Evolutionary conservation across 495 filamentous ascomycete species (phyloP), one percentile per base, ranked within the genome.

Genomic region (Rostrohypoxylon terebratum): DNA sequence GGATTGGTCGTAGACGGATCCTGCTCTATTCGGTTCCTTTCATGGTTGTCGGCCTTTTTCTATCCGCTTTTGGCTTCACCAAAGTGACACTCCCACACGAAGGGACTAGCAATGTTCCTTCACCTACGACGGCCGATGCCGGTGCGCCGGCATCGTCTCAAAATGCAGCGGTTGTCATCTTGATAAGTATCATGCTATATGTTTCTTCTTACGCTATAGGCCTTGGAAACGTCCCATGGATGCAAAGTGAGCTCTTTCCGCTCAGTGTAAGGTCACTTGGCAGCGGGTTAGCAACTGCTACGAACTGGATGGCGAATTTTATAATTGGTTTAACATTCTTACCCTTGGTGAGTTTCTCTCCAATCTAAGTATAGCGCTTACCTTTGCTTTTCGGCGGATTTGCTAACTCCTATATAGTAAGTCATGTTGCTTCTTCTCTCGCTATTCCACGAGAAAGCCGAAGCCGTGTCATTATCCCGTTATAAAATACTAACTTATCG

Each of bases 141-240:
- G 5, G 23, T 9, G 58, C 69, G 5, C 50, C 73, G 3, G 47
- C 72, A 2, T 44, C 78, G 3, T 71, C 73, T 36, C 78, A 75
- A 14, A 76, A 78, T 38, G 81, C 86, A 13, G 82, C 86, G 0
- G 34, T 88, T 38, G 66, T 88, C 16, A 90, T 98, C 61, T 80
- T 96, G 28, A 68, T 87, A 21, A 90, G 89, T 67, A 87, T 97
- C 75, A 90, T 92, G 72, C 58, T 93, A n/a, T 98, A 95, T 77
- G 93, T 95, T 0, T 90, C 91, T 58, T 88, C 89, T 0, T 98
- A 96, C 75, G 94, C 94, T 9, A 83, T 93, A 7, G 94, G 94
- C n/a, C 84, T 98, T 3, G 94, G 94, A 3, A 94, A 93, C 66
- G 92, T 98, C 1, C 94, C 94, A 0, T 98, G 94, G 94, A 93